Conservation (phyloP, 441 rosid species). For the Pelargonium fulgidum region DNA sequence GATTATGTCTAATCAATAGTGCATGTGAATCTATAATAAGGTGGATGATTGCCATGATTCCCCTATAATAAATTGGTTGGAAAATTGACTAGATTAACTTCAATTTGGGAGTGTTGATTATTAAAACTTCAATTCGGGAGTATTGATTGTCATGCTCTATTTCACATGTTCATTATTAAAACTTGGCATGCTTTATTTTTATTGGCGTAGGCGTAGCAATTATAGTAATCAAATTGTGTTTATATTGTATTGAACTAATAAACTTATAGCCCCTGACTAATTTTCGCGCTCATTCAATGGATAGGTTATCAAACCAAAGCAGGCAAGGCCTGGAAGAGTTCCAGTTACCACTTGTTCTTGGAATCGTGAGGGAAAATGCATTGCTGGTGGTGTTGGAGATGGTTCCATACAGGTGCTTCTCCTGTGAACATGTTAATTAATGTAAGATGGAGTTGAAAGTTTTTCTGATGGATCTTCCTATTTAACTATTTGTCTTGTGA, state of each 20-base stretch:
- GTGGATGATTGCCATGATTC: background rate
- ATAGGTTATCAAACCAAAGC: constrained; percentile 96
- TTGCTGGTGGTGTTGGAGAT: constrained; percentile 88
- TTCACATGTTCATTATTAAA: background rate
- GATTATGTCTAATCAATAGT: background rate
- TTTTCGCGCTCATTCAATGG: constrained; percentile 17
- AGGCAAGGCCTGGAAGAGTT: constrained; percentile 94
- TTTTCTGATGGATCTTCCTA: background rate
- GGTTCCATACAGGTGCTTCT: constrained; percentile 82
- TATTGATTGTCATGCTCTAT: background rate
- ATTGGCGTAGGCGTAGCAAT: background rate
- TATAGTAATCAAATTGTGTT: background rate
- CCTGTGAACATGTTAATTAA: constrained; percentile 6
- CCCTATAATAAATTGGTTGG: background rate
- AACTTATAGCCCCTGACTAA: constrained; percentile 4
- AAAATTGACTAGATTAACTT: background rate
- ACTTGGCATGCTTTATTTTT: background rate
- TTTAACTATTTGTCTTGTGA: background rate
- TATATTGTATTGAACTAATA: background rate
- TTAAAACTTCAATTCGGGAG: background rate
- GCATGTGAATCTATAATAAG: background rate
- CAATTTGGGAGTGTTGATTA: background rate
- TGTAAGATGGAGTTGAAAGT: constrained; percentile 9
- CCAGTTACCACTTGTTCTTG: constrained; percentile 91
- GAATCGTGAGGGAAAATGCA: constrained; percentile 84